Base-by-base conservation (phyloP, 352 stramenopile species). In the Globisporangium perplexum region DNA sequence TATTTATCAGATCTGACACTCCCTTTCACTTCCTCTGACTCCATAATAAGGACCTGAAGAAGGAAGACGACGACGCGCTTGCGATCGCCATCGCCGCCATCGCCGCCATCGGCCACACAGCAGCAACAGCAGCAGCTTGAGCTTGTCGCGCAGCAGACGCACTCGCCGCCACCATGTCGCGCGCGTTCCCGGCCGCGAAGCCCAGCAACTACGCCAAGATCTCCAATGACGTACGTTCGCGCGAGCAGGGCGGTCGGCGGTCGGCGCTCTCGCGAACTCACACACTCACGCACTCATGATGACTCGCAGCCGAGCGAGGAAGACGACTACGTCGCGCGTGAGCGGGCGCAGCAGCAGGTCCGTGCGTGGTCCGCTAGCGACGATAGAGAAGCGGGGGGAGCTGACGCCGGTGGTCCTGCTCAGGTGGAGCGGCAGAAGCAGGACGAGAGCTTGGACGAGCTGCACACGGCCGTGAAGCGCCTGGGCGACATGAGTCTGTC, bases 401-500 rank as follows among this genome's bases (percentile, higher is more conserved):
- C 30, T 35, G 8, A 12, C 8, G 7, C 26, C 42, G 50, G 4
- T 41, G 7, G 18, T 18, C 6, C 15, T 35, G 6, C 20, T 6
- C 47, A 80, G 66, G 18, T 80, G 20, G 83, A 93, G 58, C 80
- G 80, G 24, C 71, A 90, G 53, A 91, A 90, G 64, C 83, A 93
- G 54, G 83, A 93, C 47, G 83, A 93, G 57, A 90, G 67, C 60
- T 59, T 93, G 36, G 83, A 90, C 49, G 66, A 90, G 57, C 66
- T 93, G 53, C 78, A 90, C 51, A 74, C 70, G 18, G 78, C 80
- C 15, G 83, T 93, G 24, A 93, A 91, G 64, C 74, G 81, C 11
- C 64, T 93, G 36, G 80, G 83, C 28, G 82, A 88, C 57, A 89
- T 93, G 74, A 93, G 83, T 53, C 59, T 86, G 23, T 84, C 71